A percentile compares a stretch with the other conserved stretches of the same genome.
Conservation (phyloP, 192 early-diverging fungal genomes). For the Coemansia sp. region DNA sequence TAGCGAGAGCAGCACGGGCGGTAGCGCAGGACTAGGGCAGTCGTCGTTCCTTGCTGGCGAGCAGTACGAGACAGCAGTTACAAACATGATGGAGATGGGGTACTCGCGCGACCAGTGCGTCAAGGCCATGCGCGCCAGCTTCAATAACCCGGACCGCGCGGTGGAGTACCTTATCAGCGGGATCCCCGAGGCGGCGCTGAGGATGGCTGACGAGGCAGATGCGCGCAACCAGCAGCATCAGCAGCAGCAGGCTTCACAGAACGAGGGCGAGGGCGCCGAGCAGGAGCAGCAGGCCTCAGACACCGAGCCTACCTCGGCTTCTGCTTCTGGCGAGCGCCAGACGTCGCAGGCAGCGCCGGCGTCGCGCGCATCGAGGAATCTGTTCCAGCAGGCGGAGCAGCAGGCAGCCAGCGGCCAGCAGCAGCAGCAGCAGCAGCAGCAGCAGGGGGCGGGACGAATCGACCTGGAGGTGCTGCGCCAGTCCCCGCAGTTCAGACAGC, state of each 20-base stretch:
- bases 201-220: conserved; percentile 42
- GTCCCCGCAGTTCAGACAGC: conserved; percentile 88
- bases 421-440: conserved; percentile 9
- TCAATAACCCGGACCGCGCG: conserved; percentile 96
- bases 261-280: conserved; percentile 2
- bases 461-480: conserved; percentile 62
- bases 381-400: conserved; percentile 65
- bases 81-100: conserved; percentile 95
- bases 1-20: neutral
- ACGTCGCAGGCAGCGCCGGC: conserved; percentile 16
- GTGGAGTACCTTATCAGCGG: conserved; percentile 90
- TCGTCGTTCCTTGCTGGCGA: conserved; percentile 59
- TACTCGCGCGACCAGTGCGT: conserved; percentile 85
- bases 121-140: conserved; percentile 92
- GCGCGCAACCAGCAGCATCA: conserved; percentile 17
- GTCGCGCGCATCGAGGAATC: conserved; percentile 40
- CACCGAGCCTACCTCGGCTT: neutral
- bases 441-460: conserved; percentile 8
- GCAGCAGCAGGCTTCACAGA: conserved; percentile 23
- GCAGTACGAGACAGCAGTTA: conserved; percentile 78
- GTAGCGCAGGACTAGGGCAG: conserved; percentile 53
- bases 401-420: conserved; percentile 10
- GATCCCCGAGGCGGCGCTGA: conserved; percentile 54
- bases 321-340: conserved; percentile 5
- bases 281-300: conserved; percentile 11